These are phyloP conservation scores for Trichophyton schoenleinii DNA, from an alignment of 2,329 filamentous ascomycete species.

Conservation along the genomic window DNA sequence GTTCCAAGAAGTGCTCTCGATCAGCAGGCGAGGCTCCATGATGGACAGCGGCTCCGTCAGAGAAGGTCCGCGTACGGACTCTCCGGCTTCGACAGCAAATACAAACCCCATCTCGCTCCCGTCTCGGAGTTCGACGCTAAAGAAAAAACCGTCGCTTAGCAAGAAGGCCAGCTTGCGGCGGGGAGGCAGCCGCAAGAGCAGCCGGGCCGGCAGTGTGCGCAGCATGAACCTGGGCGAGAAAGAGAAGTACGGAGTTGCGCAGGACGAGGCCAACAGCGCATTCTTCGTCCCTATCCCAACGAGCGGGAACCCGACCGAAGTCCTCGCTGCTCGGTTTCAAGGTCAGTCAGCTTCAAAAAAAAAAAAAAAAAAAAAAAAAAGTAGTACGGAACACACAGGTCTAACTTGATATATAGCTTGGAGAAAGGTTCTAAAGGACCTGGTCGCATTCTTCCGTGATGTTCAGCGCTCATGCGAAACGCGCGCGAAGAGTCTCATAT, in stretches of 20 bases:
- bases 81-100: slow-evolving; percentile 31
- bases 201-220: slow-evolving; percentile 73
- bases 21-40: slow-evolving; percentile 23
- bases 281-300: slow-evolving; percentile 87
- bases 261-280: slow-evolving; percentile 61
- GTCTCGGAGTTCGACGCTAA: slow-evolving; percentile 58
- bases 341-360: slow-evolving; percentile 39
- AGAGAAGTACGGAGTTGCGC: slow-evolving; percentile 32
- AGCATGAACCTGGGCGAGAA: slow-evolving; percentile 62
- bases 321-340: slow-evolving; percentile 78
- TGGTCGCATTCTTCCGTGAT: slow-evolving; percentile 88
- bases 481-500: slow-evolving; percentile 66
- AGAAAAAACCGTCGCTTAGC: slow-evolving; percentile 73
- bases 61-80: slow-evolving; percentile 19
- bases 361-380: background rate
- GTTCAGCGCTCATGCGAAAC: slow-evolving; percentile 81
- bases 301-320: slow-evolving; percentile 72
- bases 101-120: slow-evolving; percentile 23
- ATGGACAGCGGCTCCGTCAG: slow-evolving; percentile 17
- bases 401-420: slow-evolving; percentile 49
- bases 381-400: background rate
- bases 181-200: slow-evolving; percentile 66
- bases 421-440: slow-evolving; percentile 88
- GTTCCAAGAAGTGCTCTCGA: slow-evolving; percentile 28
- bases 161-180: slow-evolving; percentile 63